A percentile compares a stretch with the other conserved stretches of the same genome.
Conservation (phyloP, 1,284 basidiomycete genomes). For the Schizopora paradoxa region DNA sequence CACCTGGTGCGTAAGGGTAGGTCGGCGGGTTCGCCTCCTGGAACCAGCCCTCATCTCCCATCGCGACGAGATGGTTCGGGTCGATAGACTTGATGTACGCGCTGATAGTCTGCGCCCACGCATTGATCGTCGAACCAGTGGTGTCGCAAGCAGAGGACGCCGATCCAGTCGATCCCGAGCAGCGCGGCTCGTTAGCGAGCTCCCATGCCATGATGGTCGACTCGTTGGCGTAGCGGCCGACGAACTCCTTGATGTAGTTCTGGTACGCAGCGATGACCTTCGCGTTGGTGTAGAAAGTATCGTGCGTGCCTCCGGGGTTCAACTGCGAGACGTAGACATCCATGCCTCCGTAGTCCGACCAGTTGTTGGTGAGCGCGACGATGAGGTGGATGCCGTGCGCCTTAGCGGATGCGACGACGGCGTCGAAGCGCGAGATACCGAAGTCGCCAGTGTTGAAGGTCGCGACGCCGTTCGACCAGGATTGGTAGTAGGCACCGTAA, state of each 20-base stretch:
- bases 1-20: conserved; percentile 13
- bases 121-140: conserved; percentile 19
- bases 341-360: conserved; percentile 49
- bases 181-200: conserved; percentile 25
- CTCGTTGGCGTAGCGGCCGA: conserved; percentile 36
- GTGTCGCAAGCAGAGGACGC: conserved; percentile 14
- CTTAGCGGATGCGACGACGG: conserved; percentile 51
- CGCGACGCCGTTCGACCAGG: conserved; percentile 44
- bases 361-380: conserved; percentile 59
- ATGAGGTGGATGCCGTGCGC: conserved; percentile 53
- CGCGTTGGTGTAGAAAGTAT: conserved; percentile 37
- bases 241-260: conserved; percentile 34
- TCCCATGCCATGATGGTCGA: conserved; percentile 35
- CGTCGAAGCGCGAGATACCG: conserved; percentile 49
- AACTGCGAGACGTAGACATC: conserved; percentile 37
- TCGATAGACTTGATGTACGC: conserved; percentile 24
- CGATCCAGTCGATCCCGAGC: conserved; percentile 14
- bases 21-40: conserved; percentile 20
- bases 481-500: conserved; percentile 48
- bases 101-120: conserved; percentile 20
- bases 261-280: conserved; percentile 34
- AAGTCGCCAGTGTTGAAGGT: conserved; percentile 49
- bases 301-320: conserved; percentile 29
- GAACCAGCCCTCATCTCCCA: conserved; percentile 32
- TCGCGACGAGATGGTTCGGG: conserved; percentile 33